These are phyloP conservation scores for Tulasnella sp. DNA, from an alignment of 768 basidiomycete genomes.

Conservation along the genomic window DNA sequence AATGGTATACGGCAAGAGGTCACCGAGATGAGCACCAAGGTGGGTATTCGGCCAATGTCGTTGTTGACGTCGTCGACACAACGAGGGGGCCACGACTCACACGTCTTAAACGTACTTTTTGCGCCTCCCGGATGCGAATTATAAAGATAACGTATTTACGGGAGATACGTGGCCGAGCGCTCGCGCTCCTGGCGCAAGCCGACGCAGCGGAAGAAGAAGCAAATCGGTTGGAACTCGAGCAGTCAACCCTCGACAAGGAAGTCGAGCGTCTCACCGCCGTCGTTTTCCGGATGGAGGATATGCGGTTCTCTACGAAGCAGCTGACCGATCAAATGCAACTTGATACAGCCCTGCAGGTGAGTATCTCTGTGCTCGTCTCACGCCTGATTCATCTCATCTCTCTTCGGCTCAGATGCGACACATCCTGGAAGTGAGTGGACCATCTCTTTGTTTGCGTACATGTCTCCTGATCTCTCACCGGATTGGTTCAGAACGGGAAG, in stretches of 20 bases:
- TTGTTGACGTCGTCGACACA: too few species aligned
- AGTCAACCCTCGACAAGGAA: conserved; percentile 7
- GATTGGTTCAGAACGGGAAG: conserved; percentile 5
- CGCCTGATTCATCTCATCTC: too few species aligned
- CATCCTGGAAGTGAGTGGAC: too few species aligned
- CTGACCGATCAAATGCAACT: conserved; percentile 12
- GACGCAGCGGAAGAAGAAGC: conserved; percentile 15
- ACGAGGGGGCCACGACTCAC: too few species aligned
- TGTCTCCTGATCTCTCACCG: too few species aligned
- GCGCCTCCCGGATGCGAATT: not conserved
- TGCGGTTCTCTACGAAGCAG: conserved; percentile 11
- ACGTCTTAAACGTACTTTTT: too few species aligned
- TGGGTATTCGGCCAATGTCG: not conserved
- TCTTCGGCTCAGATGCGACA: conserved; percentile 1
- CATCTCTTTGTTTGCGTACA: too few species aligned
- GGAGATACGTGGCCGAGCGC: conserved; percentile 10
- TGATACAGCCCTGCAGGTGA: conserved; percentile 6
- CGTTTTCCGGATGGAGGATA: conserved; percentile 12
- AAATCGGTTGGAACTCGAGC: conserved; percentile 6
- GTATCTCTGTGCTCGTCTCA: too few species aligned
- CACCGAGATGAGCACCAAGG: conserved; percentile 9
- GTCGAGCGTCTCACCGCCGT: conserved; percentile 10
- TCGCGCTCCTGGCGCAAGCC: conserved; percentile 8
- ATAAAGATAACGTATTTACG: conserved; percentile 11
- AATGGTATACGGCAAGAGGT: not conserved